Percentiles rank a stretch among this genome's conserved stretches.
Evolutionary conservation across 768 basidiomycete species (phyloP).

Genomic region (Fomitopsis serialis): DNA sequence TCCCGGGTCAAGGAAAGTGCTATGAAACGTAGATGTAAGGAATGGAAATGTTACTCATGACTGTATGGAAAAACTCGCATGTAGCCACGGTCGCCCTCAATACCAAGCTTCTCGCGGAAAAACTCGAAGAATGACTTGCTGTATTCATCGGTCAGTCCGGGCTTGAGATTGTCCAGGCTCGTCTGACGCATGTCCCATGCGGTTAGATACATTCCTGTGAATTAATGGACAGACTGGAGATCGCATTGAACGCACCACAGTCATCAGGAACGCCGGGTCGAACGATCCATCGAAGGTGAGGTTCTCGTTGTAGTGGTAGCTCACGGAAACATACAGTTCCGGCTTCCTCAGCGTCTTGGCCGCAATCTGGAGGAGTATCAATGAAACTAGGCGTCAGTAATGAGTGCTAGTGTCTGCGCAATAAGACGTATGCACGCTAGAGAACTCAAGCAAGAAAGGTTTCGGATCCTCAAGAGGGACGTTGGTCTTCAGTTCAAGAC

Average conservation of each 20-base stretch:
- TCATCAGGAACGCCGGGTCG: conserved; percentile 59
- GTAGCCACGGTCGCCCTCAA: conserved; percentile 51
- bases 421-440: conserved; percentile 36
- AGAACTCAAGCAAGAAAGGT: conserved; percentile 44
- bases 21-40: conserved; percentile 7
- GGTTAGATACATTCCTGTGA: neutral
- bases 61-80: conserved; percentile 33
- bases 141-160: conserved; percentile 43
- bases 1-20: conserved; percentile 50
- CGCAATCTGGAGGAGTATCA: conserved; percentile 33
- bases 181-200: conserved; percentile 28
- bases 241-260: conserved; percentile 57
- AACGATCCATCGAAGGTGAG: conserved; percentile 58
- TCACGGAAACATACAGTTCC: conserved; percentile 46
- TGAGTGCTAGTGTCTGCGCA: neutral
- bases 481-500: conserved; percentile 34
- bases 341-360: conserved; percentile 53
- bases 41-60: no score
- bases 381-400: neutral
- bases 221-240: neutral
- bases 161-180: conserved; percentile 51
- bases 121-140: conserved; percentile 51
- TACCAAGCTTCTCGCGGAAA: conserved; percentile 48
- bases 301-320: conserved; percentile 51
- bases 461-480: conserved; percentile 31